Evolutionary conservation across 768 basidiomycete genomes (phyloP).

Genomic region (Lactarius quietus): DNA sequence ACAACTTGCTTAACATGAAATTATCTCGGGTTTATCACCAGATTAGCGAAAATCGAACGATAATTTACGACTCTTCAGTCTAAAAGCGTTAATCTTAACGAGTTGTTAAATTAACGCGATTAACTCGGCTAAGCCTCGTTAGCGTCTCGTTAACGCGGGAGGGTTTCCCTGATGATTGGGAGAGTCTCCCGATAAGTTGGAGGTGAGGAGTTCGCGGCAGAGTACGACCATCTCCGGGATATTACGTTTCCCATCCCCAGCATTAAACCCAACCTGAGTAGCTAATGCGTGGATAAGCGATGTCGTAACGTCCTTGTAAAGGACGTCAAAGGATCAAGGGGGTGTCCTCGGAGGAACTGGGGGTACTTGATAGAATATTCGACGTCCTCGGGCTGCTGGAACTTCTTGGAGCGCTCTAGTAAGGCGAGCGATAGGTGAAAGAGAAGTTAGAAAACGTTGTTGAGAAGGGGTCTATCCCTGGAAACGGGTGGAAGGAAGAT

Average conservation of each 20-base stretch:
- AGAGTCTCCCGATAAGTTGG: neutral
- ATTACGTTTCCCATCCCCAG: neutral
- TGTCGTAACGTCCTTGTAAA: neutral
- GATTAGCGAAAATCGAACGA: too few relatives aligned
- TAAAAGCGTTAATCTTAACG: too few relatives aligned
- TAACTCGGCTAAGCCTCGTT: too few relatives aligned
- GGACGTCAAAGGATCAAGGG: neutral
- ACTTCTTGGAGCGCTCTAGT: neutral
- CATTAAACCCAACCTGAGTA: neutral
- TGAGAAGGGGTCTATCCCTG: rapidly evolving
- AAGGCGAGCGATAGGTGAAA: neutral
- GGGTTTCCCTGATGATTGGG: too few relatives aligned
- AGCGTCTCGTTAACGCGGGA: too few relatives aligned
- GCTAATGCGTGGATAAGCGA: neutral
- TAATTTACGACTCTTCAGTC: too few relatives aligned
- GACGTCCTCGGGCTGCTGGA: neutral
- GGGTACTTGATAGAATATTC: neutral
- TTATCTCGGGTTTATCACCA: too few relatives aligned
- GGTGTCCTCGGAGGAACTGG: neutral
- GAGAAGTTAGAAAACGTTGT: neutral
- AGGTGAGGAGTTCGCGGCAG: neutral
- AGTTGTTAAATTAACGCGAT: too few relatives aligned
- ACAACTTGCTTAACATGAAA: too few relatives aligned
- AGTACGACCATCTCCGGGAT: neutral
- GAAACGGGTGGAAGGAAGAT: neutral